Percentiles rank a stretch among this genome's conserved stretches.
Evolutionary conservation across 2,329 filamentous ascomycete genomes (phyloP).

Genomic region (Lithohypha guttulata): DNA sequence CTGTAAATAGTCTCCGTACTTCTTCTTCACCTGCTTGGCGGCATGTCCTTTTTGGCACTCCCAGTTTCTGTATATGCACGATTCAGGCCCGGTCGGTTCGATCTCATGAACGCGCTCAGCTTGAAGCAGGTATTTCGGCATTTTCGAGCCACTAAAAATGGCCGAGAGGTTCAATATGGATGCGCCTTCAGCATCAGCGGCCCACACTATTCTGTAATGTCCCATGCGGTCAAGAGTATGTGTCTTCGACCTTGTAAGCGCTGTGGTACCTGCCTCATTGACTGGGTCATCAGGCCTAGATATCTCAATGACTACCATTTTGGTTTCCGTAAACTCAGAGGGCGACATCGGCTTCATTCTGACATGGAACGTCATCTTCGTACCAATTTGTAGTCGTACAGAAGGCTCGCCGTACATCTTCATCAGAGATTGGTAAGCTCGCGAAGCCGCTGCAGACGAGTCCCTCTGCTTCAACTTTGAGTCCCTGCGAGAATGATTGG

Average conservation of each 20-base stretch:
- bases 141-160: constrained; percentile 25
- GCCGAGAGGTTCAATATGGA: constrained; percentile 18
- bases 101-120: constrained; percentile 41
- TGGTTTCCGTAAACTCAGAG: constrained; percentile 11
- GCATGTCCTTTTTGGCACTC: constrained; percentile 34
- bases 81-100: constrained; percentile 28
- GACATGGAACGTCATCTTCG: constrained; percentile 35
- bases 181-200: constrained; percentile 24
- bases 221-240: constrained; percentile 20
- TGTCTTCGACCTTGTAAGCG: constrained; percentile 4
- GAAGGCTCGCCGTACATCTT: constrained; percentile 20
- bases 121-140: constrained; percentile 28
- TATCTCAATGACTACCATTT: constrained; percentile 19
- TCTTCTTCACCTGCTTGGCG: constrained; percentile 33
- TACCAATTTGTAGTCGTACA: constrained; percentile 28
- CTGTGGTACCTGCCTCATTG: constrained; percentile 1
- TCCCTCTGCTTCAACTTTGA: too few species aligned
- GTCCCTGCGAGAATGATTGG: too few species aligned
- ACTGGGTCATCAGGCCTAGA: constrained; percentile 18
- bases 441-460: background rate
- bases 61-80: constrained; percentile 30
- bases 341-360: constrained; percentile 29
- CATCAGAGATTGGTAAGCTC: constrained; percentile 13
- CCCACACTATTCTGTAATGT: constrained; percentile 26
- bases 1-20: constrained; percentile 30